A percentile compares a stretch with the other conserved stretches of the same genome.
Conservation (phyloP, 1,284 basidiomycete species). For the Leucoagaricus sp. region DNA sequence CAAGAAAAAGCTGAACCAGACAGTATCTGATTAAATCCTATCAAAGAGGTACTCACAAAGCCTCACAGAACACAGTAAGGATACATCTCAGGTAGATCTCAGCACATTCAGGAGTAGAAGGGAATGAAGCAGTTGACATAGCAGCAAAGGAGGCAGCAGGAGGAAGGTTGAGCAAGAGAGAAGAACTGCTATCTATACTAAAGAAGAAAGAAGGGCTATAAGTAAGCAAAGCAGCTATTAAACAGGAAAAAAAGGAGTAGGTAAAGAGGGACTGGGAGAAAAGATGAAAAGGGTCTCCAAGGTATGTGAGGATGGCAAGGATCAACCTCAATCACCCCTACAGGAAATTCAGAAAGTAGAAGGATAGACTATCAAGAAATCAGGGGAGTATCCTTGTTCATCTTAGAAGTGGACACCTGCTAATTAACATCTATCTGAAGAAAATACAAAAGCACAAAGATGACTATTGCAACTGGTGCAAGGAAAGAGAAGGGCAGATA, state of each 20-base stretch:
- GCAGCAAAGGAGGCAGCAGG: too few species aligned
- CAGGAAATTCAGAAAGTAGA: slow-evolving; percentile 20
- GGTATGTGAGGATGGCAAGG: slow-evolving; percentile 10
- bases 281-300: slow-evolving; percentile 19
- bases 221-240: slow-evolving; percentile 21
- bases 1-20: slow-evolving; percentile 15
- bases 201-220: too few species aligned
- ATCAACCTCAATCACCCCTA: slow-evolving; percentile 20
- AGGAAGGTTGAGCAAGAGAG: too few species aligned
- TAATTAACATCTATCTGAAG: slow-evolving; percentile 16
- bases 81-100: too few species aligned
- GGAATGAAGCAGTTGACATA: too few species aligned
- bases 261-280: slow-evolving; percentile 8
- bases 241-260: slow-evolving; percentile 8
- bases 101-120: too few species aligned
- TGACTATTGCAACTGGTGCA: slow-evolving; percentile 10
- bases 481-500: not conserved
- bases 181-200: too few species aligned
- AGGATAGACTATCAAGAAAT: slow-evolving; percentile 12
- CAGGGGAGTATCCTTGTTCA: slow-evolving; percentile 28
- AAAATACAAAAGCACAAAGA: slow-evolving; percentile 7
- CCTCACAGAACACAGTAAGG: too few species aligned
- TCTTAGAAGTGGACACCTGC: slow-evolving; percentile 20
- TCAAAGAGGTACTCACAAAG: too few species aligned
- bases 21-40: slow-evolving; percentile 23